Evolutionary conservation across 164 flowering plant species (phyloP), one percentile per base, ranked within the genome.

Genomic region (Nelumbo lutea): DNA sequence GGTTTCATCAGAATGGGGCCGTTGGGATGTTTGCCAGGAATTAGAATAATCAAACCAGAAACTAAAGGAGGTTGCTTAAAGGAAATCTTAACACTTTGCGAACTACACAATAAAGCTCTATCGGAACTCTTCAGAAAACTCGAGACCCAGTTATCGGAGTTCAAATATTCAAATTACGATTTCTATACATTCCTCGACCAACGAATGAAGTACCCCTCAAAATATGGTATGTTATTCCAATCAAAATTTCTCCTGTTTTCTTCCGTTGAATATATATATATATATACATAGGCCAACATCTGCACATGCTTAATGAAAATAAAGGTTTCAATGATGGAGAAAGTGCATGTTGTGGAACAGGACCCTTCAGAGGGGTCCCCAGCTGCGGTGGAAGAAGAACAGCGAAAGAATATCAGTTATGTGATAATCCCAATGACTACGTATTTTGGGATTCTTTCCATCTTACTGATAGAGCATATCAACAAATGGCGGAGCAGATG

Each of bases 361-460:
- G 90, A 13, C 84, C 87, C 6, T 83, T 70, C 65, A 73, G 85
- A 3, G 88, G 88, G 3, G 5, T 77, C 9, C 75, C 9, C 78
- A 81, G 67, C 14, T 87, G 88, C 59, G 90, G 90, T 42, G 85
- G 87, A 41, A 78, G 62, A 5, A 82, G 73, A 71, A 62, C 66
- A 9, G 68, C 65, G 10, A 42, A 47, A 1, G 75, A 81, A 0
- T 83, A 74, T 70, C 38, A 76, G 6, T 42, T 86, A 42, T 86
- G 88, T 46, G 81, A 78, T 6, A 71, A 79, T 11, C 66, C 78
- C 0, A 67, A 70, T 13, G 88, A 80, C 3, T 55, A 80, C 42
- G 72, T 87, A 1, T 87, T 85, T 85, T 85, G 85, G 83, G 90
- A 86, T 70, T 79, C 88, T 6, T 80, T 72, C 69, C 88, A 84